Evolutionary conservation across 108 stramenopile species (phyloP).

Genomic region (Pseudonitzschia pungens): DNA sequence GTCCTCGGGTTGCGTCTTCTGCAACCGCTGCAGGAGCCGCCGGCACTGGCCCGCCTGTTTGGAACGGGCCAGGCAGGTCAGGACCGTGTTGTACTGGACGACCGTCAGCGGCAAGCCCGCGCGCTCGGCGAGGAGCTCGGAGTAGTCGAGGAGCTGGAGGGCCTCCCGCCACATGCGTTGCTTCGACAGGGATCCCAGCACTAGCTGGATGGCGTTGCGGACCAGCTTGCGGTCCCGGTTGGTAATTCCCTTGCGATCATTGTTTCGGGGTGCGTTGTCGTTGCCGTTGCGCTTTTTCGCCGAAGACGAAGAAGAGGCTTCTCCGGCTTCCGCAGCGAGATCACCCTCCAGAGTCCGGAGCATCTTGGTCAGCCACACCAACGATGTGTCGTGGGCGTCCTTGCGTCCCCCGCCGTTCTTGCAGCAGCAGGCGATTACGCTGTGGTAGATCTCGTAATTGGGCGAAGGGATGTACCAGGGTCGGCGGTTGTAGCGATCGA

Average conservation of each 20-base stretch:
- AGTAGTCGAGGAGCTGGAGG: conserved; percentile 47
- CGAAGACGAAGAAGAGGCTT: too few species aligned
- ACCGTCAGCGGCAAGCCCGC: conserved; percentile 34
- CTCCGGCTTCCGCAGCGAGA: background rate
- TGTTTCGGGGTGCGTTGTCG: too few species aligned
- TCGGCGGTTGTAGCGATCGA: background rate
- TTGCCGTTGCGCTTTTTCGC: background rate
- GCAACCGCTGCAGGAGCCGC: conserved; percentile 5
- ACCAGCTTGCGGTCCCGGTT: conserved; percentile 13
- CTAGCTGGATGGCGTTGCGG: conserved; percentile 33
- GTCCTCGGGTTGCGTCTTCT: too few species aligned
- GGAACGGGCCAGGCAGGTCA: conserved; percentile 50
- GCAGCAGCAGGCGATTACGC: conserved; percentile 60
- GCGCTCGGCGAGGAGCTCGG: conserved; percentile 41
- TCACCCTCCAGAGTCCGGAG: background rate
- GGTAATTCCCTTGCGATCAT: background rate
- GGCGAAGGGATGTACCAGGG: conserved; percentile 26
- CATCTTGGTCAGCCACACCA: conserved; percentile 6
- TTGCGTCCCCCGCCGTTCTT: conserved; percentile 17
- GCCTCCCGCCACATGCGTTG: conserved; percentile 60
- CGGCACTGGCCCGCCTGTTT: conserved; percentile 39
- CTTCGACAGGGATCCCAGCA: conserved; percentile 47
- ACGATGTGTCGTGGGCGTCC: conserved; percentile 3
- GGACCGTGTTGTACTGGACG: conserved; percentile 58
- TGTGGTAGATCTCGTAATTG: conserved; percentile 52